phyloP scores from a whole-genome alignment of 2,329 filamentous ascomycete species.

The Aspergillus sp. region DNA sequence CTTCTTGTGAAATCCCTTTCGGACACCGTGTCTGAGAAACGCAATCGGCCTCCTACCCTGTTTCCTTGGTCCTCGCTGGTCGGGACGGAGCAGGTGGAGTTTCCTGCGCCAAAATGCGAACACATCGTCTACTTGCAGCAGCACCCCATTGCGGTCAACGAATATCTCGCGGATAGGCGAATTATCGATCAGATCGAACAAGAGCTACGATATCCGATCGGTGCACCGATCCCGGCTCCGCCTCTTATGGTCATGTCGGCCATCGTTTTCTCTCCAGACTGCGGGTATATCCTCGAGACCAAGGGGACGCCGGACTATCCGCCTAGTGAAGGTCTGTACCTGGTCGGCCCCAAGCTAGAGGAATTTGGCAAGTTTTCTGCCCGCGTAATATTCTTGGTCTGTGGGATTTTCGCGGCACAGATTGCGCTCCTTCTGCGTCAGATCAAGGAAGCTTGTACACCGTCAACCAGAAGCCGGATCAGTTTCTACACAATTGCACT shows the following conservation, averaged over 20 bases:
- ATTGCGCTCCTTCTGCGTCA: slow-evolving; percentile 58
- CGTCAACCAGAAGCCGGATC: slow-evolving; percentile 61
- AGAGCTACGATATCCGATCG: slow-evolving; percentile 59
- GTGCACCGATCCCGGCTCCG: slow-evolving; percentile 51
- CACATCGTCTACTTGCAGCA: slow-evolving; percentile 80
- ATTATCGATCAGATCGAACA: slow-evolving; percentile 54
- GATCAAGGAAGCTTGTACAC: slow-evolving; percentile 63
- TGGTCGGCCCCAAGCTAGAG: slow-evolving; percentile 58
- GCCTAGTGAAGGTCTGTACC: slow-evolving; percentile 50
- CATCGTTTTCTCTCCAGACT: slow-evolving; percentile 63
- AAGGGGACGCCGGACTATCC: slow-evolving; percentile 56
- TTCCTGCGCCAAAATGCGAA: slow-evolving; percentile 75
- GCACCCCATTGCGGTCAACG: slow-evolving; percentile 37
- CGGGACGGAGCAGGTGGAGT: slow-evolving; percentile 46
- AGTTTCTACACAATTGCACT: slow-evolving; percentile 63
- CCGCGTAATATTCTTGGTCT: slow-evolving; percentile 53
- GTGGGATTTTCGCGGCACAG: slow-evolving; percentile 50
- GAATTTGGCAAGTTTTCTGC: slow-evolving; percentile 52
- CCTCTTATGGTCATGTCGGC: slow-evolving; percentile 58
- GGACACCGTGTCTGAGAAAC: slow-evolving; percentile 59
- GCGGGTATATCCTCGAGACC: slow-evolving; percentile 63
- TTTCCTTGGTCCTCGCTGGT: slow-evolving; percentile 74
- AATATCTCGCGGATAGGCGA: slow-evolving; percentile 26
- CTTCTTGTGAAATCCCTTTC: slow-evolving; percentile 73
- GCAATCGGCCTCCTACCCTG: slow-evolving; percentile 56